A percentile compares a stretch with the other conserved stretches of the same genome.
These are phyloP conservation scores for Coniosporium apollinis DNA, from an alignment of 495 filamentous ascomycete genomes.

Conservation along the genomic window DNA sequence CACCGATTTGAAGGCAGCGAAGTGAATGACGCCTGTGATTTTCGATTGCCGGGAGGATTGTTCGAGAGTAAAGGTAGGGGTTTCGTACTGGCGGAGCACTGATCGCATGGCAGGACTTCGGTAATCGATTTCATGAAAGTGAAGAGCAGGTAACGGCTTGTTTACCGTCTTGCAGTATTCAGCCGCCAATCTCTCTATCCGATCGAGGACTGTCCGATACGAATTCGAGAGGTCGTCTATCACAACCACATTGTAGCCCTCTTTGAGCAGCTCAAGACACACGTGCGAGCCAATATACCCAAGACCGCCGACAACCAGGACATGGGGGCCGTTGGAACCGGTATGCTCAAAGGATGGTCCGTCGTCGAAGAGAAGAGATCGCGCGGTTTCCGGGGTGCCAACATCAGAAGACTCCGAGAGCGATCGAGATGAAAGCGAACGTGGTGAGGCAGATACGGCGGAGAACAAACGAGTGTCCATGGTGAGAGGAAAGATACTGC, in stretches of 20 bases:
- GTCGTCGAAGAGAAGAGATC: constrained; percentile 17
- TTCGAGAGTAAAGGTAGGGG: constrained; percentile 3
- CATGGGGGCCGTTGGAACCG: too few species aligned
- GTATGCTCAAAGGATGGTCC: too few species aligned
- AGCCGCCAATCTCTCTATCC: constrained; percentile 32
- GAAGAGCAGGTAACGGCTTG: constrained; percentile 30
- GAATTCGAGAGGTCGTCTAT: constrained; percentile 49
- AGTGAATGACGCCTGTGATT: constrained; percentile 47
- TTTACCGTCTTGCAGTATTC: constrained; percentile 27
- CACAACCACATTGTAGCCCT: constrained; percentile 44
- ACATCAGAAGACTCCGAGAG: too few species aligned
- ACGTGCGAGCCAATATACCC: constrained; percentile 54
- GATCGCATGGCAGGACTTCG: constrained; percentile 21
- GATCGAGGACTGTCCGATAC: constrained; percentile 35
- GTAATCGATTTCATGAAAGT: constrained; percentile 42
- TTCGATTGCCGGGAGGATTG: constrained; percentile 19
- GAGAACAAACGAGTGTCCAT: background rate
- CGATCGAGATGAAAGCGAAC: background rate
- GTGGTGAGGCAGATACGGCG: background rate
- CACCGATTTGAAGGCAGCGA: constrained; percentile 44
- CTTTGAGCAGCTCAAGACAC: constrained; percentile 42
- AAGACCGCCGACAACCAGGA: constrained; percentile 47
- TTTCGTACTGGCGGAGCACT: constrained; percentile 11
- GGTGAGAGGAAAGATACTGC: too few species aligned
- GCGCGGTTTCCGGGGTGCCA: constrained; percentile 15